A percentile compares a stretch with the other conserved stretches of the same genome.
phyloP scores from a whole-genome alignment of 2,329 filamentous ascomycete genomes.

The Arachnomyces sp. region DNA sequence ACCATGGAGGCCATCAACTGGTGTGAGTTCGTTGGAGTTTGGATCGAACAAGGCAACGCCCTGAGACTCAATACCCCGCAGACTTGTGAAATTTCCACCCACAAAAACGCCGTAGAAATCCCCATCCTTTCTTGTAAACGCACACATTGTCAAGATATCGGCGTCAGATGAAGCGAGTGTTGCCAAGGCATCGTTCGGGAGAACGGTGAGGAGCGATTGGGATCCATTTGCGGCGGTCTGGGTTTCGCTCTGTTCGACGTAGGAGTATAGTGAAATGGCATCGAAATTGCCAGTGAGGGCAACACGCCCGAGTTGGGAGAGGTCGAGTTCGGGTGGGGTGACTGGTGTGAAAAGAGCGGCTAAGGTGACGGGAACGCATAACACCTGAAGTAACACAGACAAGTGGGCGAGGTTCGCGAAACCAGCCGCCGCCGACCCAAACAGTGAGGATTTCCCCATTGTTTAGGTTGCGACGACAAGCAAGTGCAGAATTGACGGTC shows the following conservation, averaged over 20 bases:
- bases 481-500: conserved; percentile 1
- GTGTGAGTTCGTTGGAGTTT: conserved; percentile 57
- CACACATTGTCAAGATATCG: conserved; percentile 80
- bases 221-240: conserved; percentile 61
- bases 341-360: conserved; percentile 30
- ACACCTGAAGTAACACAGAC: conserved; percentile 16
- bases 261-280: conserved; percentile 84
- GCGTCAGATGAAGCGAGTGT: conserved; percentile 70
- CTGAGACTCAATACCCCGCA: conserved; percentile 65
- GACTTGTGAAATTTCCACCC: conserved; percentile 90
- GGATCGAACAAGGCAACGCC: conserved; percentile 77
- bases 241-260: conserved; percentile 63
- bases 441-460: conserved; percentile 40
- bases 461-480: conserved; percentile 32
- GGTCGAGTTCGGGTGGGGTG: conserved; percentile 49
- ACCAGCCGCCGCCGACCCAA: conserved; percentile 36
- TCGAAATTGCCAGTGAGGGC: conserved; percentile 84
- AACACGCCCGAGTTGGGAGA: conserved; percentile 69
- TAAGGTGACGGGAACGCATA: conserved; percentile 14
- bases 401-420: conserved; percentile 24
- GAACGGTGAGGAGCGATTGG: conserved; percentile 67
- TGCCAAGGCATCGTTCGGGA: conserved; percentile 78
- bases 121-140: conserved; percentile 60
- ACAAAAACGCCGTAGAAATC: conserved; percentile 67
- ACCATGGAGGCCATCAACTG: conserved; percentile 73